Evolutionary conservation across 163 green algal genomes (phyloP), one percentile per base, ranked within the genome.

Genomic region (Smithsoniella earleae): DNA sequence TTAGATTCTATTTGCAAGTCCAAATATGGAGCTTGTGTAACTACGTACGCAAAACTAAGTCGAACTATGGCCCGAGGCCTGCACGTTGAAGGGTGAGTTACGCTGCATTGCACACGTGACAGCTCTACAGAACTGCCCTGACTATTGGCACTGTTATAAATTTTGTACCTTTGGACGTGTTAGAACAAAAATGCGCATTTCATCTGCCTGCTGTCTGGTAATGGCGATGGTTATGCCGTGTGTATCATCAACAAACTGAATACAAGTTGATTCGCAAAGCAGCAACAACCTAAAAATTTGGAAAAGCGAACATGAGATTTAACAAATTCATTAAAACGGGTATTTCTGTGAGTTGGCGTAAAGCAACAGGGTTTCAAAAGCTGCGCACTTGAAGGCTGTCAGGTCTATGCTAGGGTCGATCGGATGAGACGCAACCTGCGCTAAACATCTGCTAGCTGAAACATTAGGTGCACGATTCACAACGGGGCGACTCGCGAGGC

Each of bases 381-480:
- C 10, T 13, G 58, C 58, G 58, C 58, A 69, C 58, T 43, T 69
- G 58, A 69, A 69, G 18, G 20, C 18, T 43, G 3, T 3, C 10
- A 69, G 10, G 3, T 69, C n/a, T 18, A 69, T 13, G 3, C 30
- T 25, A 45, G 58, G 16, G 1, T 69, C 58, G 6, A 69, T 16
- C 8, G 58, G 58, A 69, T 69, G 58, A 31, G 31, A 34, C 20
- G 31, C 27, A n/a, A 34, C 58, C 43, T 69, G 58, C 58, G 34
- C 27, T 1, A 69, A 30, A 69, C 34, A 43, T 38, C 58, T 33
- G n/a, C 18, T 16, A 13, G 25, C 58, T n/a, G 25, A n/a, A 13
- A 31, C 27, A 10, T 30, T 16, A 43, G 25, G 27, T 13, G 16
- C 58, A 34, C 58, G 58, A 13, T 25, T 33, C 27, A 31, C 27